phyloP scores from a whole-genome alignment of 1,284 basidiomycete species.

The Fomes fomentarius region DNA sequence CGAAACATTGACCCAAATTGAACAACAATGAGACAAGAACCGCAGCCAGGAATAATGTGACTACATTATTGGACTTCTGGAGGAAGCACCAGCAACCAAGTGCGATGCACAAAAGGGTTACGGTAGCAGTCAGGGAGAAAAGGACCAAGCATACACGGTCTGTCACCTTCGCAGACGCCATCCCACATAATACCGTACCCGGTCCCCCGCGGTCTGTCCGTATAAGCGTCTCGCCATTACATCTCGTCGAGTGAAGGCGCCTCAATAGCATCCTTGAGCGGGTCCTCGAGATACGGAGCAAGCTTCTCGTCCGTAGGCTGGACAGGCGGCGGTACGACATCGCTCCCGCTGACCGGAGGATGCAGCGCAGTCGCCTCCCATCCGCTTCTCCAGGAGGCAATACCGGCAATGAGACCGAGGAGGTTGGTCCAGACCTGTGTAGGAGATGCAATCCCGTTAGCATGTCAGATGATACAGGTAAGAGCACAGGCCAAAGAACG shows the following conservation, averaged over 20 bases:
- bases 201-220: neutral
- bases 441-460: neutral
- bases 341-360: conserved; percentile 15
- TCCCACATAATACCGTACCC: neutral
- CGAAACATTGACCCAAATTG: too few species aligned
- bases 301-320: conserved; percentile 20
- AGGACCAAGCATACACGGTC: neutral
- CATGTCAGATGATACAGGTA: neutral
- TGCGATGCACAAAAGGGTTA: neutral
- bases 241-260: conserved; percentile 24
- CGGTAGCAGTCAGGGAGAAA: neutral
- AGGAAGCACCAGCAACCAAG: too few species aligned
- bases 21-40: too few species aligned
- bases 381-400: conserved; percentile 70
- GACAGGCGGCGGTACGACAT: conserved; percentile 6
- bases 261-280: conserved; percentile 23
- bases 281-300: conserved; percentile 20
- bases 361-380: conserved; percentile 74
- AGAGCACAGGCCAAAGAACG: neutral
- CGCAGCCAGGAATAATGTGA: too few species aligned
- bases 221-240: neutral
- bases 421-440: conserved; percentile 62
- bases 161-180: neutral
- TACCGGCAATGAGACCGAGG: conserved; percentile 64
- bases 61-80: too few species aligned